Conservation (phyloP, 2,329 filamentous ascomycete genomes). For the Raffaelea ambrosiae region DNA sequence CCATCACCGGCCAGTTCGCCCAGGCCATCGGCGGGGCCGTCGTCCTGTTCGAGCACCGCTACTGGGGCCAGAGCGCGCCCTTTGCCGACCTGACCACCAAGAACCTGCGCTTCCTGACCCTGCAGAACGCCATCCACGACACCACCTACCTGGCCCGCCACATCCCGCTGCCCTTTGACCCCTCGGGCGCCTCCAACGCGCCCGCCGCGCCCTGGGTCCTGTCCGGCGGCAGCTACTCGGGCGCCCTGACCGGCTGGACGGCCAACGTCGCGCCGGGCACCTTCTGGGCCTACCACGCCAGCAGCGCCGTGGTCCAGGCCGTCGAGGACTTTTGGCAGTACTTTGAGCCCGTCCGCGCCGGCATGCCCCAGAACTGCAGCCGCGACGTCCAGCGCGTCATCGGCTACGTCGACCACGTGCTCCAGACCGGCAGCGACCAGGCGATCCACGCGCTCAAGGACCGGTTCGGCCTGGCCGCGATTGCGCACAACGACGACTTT, state of each 20-base stretch:
- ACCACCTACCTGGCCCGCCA: conserved; percentile 31
- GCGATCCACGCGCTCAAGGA: conserved; percentile 37
- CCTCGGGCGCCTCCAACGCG: conserved; percentile 34
- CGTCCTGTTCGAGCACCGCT: conserved; percentile 32
- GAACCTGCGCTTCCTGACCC: conserved; percentile 30
- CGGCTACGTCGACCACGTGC: conserved; percentile 39
- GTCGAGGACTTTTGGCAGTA: conserved; percentile 47
- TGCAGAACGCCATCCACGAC: conserved; percentile 32
- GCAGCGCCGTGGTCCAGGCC: conserved; percentile 45
- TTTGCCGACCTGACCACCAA: conserved; percentile 24
- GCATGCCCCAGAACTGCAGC: conserved; percentile 49
- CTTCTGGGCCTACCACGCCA: conserved; percentile 50
- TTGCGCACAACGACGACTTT: conserved; percentile 38
- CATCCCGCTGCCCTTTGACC: conserved; percentile 42
- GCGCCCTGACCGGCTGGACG: conserved; percentile 45
- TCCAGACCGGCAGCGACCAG: conserved; percentile 26
- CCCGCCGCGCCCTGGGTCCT: conserved; percentile 45
- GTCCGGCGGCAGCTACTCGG: conserved; percentile 46
- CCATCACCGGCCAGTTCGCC: conserved; percentile 28
- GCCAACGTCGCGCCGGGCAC: conserved; percentile 42
- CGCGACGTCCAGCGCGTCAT: conserved; percentile 41
- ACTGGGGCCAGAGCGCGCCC: conserved; percentile 32
- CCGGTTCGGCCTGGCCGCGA: conserved; percentile 36
- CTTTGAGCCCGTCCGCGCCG: conserved; percentile 43
- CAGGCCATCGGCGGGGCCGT: conserved; percentile 30